Conservation (phyloP, 257 asterid species). For the Osmanthus fragrans region DNA sequence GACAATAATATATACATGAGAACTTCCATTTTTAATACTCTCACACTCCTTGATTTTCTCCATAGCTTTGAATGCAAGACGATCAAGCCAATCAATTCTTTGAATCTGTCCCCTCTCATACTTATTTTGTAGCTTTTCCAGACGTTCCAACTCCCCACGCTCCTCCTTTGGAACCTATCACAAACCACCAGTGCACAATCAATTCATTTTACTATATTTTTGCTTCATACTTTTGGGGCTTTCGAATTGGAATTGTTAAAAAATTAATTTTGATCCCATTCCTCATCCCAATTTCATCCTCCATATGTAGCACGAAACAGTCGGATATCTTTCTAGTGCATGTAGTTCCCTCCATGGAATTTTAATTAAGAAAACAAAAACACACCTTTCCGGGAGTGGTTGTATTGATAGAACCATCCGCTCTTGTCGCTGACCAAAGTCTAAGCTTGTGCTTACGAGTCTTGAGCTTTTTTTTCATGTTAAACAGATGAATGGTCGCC, state of each 20-base stretch:
- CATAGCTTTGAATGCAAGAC: constrained; percentile 87
- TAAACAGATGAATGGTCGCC: constrained; percentile 80
- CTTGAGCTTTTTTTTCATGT: constrained; percentile 83
- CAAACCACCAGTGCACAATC: not conserved
- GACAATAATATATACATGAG: constrained; percentile 72
- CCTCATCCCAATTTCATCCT: not conserved
- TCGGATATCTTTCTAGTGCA: too few relatives aligned
- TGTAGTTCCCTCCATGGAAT: not conserved
- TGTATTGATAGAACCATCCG: constrained; percentile 86
- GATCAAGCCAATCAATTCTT: constrained; percentile 96
- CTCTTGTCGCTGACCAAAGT: constrained; percentile 82
- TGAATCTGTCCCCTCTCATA: constrained; percentile 96
- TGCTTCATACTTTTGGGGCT: not conserved
- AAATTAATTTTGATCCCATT: not conserved
- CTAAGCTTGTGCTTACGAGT: constrained; percentile 94
- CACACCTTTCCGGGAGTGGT: constrained; percentile 94
- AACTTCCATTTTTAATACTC: constrained; percentile 73
- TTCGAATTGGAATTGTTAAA: not conserved
- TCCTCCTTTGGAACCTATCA: constrained; percentile 89
- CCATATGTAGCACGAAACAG: not conserved
- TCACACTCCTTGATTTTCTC: constrained; percentile 88
- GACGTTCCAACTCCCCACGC: constrained; percentile 90
- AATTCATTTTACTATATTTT: too few relatives aligned
- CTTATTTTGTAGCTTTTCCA: constrained; percentile 89
- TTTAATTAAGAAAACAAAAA: not conserved